These are phyloP conservation scores for Pestalotiopsis sp. DNA, from an alignment of 2,329 filamentous ascomycete species.

Conservation along the genomic window DNA sequence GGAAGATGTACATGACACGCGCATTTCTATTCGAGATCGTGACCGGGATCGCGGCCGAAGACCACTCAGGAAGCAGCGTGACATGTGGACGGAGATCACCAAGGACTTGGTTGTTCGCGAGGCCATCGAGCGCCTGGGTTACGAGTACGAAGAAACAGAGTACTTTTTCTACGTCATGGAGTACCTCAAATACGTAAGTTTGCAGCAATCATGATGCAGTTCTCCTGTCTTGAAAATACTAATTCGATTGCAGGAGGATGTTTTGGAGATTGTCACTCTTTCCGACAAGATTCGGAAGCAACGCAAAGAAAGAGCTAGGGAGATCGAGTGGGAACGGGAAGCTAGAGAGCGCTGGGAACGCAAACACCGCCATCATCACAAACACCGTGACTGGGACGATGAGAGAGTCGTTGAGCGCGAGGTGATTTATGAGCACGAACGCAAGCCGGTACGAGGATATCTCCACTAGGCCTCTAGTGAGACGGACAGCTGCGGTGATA, in stretches of 20 bases:
- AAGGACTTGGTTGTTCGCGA: slow-evolving; percentile 88
- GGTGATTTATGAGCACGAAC: slow-evolving; percentile 66
- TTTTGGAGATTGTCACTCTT: slow-evolving; percentile 79
- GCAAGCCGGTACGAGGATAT: slow-evolving; percentile 29
- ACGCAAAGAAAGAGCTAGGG: slow-evolving; percentile 53
- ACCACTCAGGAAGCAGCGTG: slow-evolving; percentile 51
- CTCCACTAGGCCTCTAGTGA: slow-evolving; percentile 22
- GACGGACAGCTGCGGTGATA: neutral
- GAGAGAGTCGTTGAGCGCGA: slow-evolving; percentile 70
- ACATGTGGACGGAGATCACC: slow-evolving; percentile 96
- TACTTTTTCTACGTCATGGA: slow-evolving; percentile 91
- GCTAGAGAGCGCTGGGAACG: slow-evolving; percentile 55
- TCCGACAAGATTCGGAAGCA: slow-evolving; percentile 79
- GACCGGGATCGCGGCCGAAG: slow-evolving; percentile 27
- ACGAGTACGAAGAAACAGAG: slow-evolving; percentile 88
- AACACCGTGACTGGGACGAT: slow-evolving; percentile 51
- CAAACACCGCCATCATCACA: slow-evolving; percentile 36
- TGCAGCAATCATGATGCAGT: neutral
- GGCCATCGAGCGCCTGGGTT: slow-evolving; percentile 82
- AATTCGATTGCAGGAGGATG: slow-evolving; percentile 69
- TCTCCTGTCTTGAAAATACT: slow-evolving; percentile 21
- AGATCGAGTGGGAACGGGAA: slow-evolving; percentile 62
- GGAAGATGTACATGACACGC: slow-evolving; percentile 58
- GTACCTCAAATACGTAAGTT: slow-evolving; percentile 83
- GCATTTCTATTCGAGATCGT: slow-evolving; percentile 42